These are phyloP conservation scores for Talaromyces ruber DNA, from an alignment of 495 filamentous ascomycete species.

Conservation along the genomic window DNA sequence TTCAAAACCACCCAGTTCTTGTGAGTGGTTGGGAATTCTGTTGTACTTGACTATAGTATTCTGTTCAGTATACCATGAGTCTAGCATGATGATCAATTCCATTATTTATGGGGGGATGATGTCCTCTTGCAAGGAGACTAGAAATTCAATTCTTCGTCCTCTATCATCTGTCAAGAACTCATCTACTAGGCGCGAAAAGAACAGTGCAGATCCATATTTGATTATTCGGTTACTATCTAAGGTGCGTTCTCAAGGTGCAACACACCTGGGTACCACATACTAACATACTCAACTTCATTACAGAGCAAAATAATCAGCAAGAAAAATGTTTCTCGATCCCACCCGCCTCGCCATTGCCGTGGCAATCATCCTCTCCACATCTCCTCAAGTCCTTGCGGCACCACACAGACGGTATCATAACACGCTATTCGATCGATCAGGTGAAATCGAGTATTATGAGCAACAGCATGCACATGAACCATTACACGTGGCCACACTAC, in stretches of 20 bases:
- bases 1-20: neutral
- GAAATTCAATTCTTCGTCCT: neutral
- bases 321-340: constrained; percentile 5
- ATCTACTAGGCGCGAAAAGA: neutral
- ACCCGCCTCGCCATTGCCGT: constrained; percentile 4
- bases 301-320: neutral
- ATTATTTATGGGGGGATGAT: constrained; percentile 5
- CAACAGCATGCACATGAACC: neutral
- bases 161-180: neutral
- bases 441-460: neutral
- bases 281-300: neutral
- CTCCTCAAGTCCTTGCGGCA: neutral
- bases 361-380: constrained; percentile 6
- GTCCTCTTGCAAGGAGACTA: neutral
- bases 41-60: neutral
- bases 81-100: constrained; percentile 4
- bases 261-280: neutral
- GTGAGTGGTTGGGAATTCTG: neutral
- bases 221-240: neutral
- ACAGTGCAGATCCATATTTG: neutral
- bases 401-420: neutral
- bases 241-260: neutral
- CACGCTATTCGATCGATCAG: constrained; percentile 5
- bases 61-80: neutral
- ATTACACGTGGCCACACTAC: neutral